Base-by-base conservation (phyloP, 108 stramenopile species). In the Poteriospumella lacustris region DNA sequence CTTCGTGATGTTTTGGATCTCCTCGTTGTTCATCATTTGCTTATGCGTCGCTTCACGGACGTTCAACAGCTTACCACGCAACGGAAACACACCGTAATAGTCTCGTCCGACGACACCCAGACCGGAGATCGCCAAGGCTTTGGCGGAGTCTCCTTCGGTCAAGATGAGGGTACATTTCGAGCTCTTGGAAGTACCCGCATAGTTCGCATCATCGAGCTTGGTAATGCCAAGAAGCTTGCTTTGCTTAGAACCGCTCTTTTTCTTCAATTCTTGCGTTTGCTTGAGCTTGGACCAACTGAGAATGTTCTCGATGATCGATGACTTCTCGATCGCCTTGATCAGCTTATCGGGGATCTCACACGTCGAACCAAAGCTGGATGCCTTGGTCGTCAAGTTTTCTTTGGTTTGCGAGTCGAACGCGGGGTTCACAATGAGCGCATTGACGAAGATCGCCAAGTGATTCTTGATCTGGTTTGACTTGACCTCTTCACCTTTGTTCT, bases 81-180 rank as follows among this genome's bases (percentile, higher is more conserved):
- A 87, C 0, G 98, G 98, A 84, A 97, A 99, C 1, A 99, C 96
- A 2, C 98, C 98, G 84, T 91, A 96, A 12, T 84, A 56, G 58
- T 96, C 92, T 15, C 98, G 82, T 3, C 98, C 96, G 41, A 99
- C 91, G n/a, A 97, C 90, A 75, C 93, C 91, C 28, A 99, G 84
- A 5, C 96, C 98, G 2, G 86, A 83, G 0, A 99, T 92, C 26
- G 98, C 98, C 36, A 97, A 77, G 29, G 98, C 92, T 83, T 97
- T 99, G 41, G 98, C 98, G 39, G 94, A 95, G 81, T 99, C 98
- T 68, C 98, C 98, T 89, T 99, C 98, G 0, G 98, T 99, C 39
- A 99, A 80, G 58, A 99, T 97, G 28, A 99, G 85, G 1, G 98
- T 97, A 83, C 97, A 98, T 39, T 97, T 92, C 76, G 88, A 89